Evolutionary conservation across 2,329 filamentous ascomycete genomes (phyloP).

Genomic region (Aspergillus uvarum): DNA sequence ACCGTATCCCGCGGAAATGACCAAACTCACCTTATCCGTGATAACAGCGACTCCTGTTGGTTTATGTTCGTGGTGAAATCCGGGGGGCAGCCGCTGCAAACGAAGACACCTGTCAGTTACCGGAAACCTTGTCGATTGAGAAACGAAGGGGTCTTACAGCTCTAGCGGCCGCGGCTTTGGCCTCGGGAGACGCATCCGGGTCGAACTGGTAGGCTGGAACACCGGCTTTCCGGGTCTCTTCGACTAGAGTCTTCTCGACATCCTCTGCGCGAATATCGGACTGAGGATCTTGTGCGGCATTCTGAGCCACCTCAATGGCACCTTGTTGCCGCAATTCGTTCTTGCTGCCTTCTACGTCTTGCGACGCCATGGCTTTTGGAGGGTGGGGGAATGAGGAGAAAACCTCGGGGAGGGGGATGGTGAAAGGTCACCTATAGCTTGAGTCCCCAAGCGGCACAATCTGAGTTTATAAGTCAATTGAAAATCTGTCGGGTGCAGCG

Average conservation of each 20-base stretch:
- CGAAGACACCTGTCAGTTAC: not conserved
- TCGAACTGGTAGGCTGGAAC: slow-evolving; percentile 81
- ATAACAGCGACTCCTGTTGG: slow-evolving; percentile 55
- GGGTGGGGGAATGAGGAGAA: slow-evolving; percentile 8
- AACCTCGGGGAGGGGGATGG: slow-evolving; percentile 16
- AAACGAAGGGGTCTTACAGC: slow-evolving; percentile 58
- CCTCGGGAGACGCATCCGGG: slow-evolving; percentile 75
- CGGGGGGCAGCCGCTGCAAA: slow-evolving; percentile 60
- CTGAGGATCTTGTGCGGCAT: slow-evolving; percentile 56
- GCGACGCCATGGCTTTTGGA: slow-evolving; percentile 31
- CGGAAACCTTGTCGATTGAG: not conserved
- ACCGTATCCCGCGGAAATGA: not conserved
- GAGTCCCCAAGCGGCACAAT: slow-evolving; percentile 12
- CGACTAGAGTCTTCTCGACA: slow-evolving; percentile 70
- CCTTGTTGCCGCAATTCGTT: slow-evolving; percentile 79
- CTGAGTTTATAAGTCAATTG: slow-evolving; percentile 10
- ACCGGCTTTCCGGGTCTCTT: slow-evolving; percentile 76
- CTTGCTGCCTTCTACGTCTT: slow-evolving; percentile 31
- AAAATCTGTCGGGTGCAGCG: not conserved
- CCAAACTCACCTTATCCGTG: slow-evolving; percentile 65
- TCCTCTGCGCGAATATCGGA: slow-evolving; percentile 66
- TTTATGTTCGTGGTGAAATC: slow-evolving; percentile 56
- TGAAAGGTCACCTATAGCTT: slow-evolving; percentile 20
- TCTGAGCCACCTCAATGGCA: slow-evolving; percentile 70
- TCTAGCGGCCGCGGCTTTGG: slow-evolving; percentile 78